These are phyloP conservation scores for Capronia coronata DNA, from an alignment of 2,329 filamentous ascomycete species.

Conservation along the genomic window DNA sequence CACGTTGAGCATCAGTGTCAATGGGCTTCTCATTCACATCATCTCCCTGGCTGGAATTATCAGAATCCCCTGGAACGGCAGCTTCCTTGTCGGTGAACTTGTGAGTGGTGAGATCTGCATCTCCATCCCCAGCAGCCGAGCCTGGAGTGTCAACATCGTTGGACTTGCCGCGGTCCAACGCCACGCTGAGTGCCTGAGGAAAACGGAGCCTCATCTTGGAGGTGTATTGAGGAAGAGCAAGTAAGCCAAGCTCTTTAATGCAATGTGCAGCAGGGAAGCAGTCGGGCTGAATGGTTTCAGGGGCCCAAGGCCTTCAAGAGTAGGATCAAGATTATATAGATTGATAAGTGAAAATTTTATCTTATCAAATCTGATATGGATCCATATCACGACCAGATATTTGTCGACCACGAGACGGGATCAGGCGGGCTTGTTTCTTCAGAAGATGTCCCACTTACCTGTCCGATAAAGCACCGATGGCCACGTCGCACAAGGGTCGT, in stretches of 20 bases:
- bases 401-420: not conserved
- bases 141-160: not conserved
- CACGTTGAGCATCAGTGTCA: constrained; percentile 17
- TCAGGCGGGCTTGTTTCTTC: not conserved
- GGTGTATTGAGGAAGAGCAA: not conserved
- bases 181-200: not conserved
- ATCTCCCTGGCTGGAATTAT: too few species aligned
- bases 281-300: too few species aligned
- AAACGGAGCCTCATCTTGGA: not conserved
- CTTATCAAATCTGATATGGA: not conserved
- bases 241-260: not conserved
- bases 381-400: not conserved
- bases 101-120: not conserved
- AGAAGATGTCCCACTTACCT: not conserved
- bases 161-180: not conserved
- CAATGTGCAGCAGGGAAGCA: not conserved
- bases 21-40: not conserved
- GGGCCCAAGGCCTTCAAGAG: not conserved
- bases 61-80: not conserved
- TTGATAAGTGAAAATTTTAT: not conserved
- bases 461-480: not conserved
- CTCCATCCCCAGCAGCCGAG: not conserved
- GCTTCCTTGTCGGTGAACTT: not conserved
- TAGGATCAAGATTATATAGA: not conserved
- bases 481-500: not conserved